Evolutionary conservation across 331 rosid genomes (phyloP), one percentile per base, ranked within the genome.

Genomic region (Cydonia oblonga): DNA sequence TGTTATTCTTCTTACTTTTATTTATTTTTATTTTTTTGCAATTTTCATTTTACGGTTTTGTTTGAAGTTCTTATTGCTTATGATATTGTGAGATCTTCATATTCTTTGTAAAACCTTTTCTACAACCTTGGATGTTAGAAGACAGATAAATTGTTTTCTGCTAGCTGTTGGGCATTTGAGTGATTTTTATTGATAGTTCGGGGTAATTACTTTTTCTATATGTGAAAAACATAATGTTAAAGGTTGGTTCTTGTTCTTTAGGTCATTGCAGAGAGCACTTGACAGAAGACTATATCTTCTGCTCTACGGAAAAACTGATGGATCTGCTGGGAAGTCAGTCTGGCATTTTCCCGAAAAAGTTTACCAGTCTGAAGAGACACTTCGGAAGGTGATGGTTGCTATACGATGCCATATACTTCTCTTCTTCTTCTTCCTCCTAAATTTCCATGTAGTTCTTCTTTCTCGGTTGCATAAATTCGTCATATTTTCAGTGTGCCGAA

Each of bases 191-290:
- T 16, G 33, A 58, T 57, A 8, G 14, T 33, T 23, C 1, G 6
- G n/a, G 46, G 46, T 40, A 40, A 40, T 40, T 40, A 40, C 0
- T 40, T 40, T 11, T 40, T 11, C 15, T 40, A 11, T 40, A 40
- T 40, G 46, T 40, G 46, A 40, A 40, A 38, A 40, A 40, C 46
- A 40, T 1, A 18, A 32, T 66, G 73, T 32, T 66, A 14, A 38
- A 71, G 33, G 19, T 10, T 22, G 53, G 42, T 64, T 75, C 66
- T 0, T 40, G 66, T 65, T 64, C 71, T 49, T 67, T 71, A 91
- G 98, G 89, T 91, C 98, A 75, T 82, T 93, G 80, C 89, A 89
- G 75, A 86, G 98, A 76, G 97, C 98, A 75, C 98, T 91, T 62
- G 98, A 93, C 84, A 83, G 88, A 79, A 89, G 96, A 81, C 83